Base-by-base conservation (phyloP, 495 filamentous ascomycete genomes). In the Daldinia bambusicola region DNA sequence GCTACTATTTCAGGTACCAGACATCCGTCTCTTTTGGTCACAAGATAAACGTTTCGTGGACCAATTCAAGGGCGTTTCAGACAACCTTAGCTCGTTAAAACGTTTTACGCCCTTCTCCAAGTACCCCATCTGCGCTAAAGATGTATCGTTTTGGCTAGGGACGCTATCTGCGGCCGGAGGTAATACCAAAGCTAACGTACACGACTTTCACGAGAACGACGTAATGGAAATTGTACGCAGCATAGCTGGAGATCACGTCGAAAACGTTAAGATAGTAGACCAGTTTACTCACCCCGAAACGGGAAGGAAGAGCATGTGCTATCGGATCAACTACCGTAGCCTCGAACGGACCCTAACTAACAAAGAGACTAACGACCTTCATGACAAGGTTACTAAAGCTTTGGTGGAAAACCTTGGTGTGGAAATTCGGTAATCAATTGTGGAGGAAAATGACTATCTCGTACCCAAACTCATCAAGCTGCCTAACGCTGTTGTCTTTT, bases 11-110 rank as follows among this genome's bases (percentile, higher is more conserved):
- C 89, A 90, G 51, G 96, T 99, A 55, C 93, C 95, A 0, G 95
- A 99, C 72, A 99, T 99, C 69, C 89, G 95, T n/a, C 89, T 98
- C 8, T 98, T 99, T 82, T 99, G 95, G 96, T 95, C 92, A 9
- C 80, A 83, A 55, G 95, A 99, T 74, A 68, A 83, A 69, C 87
- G 95, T 9, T 99, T 98, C 79, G 79, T 96, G 32, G 79, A 77
- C 5, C 95, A 99, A 77, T 99, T 99, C 81, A 72, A 71, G 0
- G 83, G 85, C 5, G 84, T 89, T 0, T 87, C 85, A 16, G 80
- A 85, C 26, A 55, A 79, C 55, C 68, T 84, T 16, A 75, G 63
- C 3, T 60, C 52, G 45, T 84, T 97, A 67, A 85, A 84, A 63
- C 87, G 86, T 32, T 98, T 95, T 78, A 82, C 88, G 61, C 91